Evolutionary conservation across 495 filamentous ascomycete genomes (phyloP), one percentile per base, ranked within the genome.

Genomic region (Penicillium angulare): DNA sequence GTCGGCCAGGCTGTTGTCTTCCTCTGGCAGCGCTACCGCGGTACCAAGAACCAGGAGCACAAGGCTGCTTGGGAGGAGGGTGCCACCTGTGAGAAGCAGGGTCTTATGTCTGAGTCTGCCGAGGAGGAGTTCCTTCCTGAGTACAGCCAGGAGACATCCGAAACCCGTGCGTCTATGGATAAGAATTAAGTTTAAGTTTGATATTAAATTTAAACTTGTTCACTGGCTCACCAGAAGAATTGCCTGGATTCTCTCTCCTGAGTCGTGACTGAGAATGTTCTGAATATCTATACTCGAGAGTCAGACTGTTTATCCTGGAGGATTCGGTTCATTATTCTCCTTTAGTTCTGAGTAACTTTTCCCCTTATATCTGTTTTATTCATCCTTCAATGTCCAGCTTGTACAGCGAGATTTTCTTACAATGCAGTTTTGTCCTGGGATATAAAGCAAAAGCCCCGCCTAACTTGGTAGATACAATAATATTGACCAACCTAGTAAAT

Each of bases 1-100:
- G 67, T 79, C 15, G 78, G 77, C 33, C 76, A 81, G 61, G 48
- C 67, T 13, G 65, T 76, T 24, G 65, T 79, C 18, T 79, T 73
- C 63, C 22, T 79, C 42, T 81, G 78, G 78, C 67, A 68, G 42
- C 72, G 74, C 34, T 70, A 68, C 58, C 70, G 73, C 49, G 69
- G 66, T 35, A 52, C 59, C 45, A 53, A 59, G 26, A 40, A 55
- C 16, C 51, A 65, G 42, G 62, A 65, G 31, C 60, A 68, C 31
- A 55, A 53, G 47, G 61, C 63, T 42, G 63, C 58, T 29, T 61
- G 57, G 50, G 72, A 74, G 43, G 50, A 68, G 22, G 73, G 71
- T 31, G 63, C 63, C 12, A 49, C 51, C 7, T 55, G 53, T 29
- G 74, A 77, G 52, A 77, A 77, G 64, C 62, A 71, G 56, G 64